Percentiles rank a stretch among this genome's conserved stretches.
Evolutionary conservation across 108 stramenopile species (phyloP).

Genomic region (Skeletonema marinoi): DNA sequence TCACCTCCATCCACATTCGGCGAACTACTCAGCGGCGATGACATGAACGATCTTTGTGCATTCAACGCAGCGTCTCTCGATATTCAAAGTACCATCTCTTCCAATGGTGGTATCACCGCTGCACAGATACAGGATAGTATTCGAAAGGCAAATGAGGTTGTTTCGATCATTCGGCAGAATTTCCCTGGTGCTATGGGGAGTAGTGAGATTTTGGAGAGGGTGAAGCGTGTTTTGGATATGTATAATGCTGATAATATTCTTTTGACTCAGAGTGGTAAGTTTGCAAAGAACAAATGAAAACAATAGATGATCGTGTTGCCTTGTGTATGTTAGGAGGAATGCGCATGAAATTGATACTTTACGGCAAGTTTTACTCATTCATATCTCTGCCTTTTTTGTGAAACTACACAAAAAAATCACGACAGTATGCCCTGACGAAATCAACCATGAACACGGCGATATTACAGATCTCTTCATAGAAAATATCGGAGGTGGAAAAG

Average conservation of each 20-base stretch:
- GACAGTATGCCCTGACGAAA: constrained; percentile 5
- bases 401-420: neutral
- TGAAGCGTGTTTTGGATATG: neutral
- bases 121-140: neutral
- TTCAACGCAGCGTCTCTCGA: constrained; percentile 5
- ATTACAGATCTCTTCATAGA: constrained; percentile 1
- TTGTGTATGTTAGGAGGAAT: too few species aligned
- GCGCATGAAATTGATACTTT: too few species aligned
- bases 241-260: neutral
- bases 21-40: neutral
- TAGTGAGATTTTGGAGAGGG: constrained; percentile 5
- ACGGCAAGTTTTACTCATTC: too few species aligned
- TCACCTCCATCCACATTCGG: neutral
- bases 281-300: neutral
- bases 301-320: neutral
- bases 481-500: constrained; percentile 6
- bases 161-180: neutral
- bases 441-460: constrained; percentile 4
- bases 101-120: constrained; percentile 1
- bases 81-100: neutral
- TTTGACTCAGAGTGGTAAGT: neutral
- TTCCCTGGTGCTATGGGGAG: constrained; percentile 6
- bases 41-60: neutral
- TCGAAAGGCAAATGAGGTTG: constrained; percentile 1
- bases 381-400: too few species aligned